Conservation (phyloP, 202 grass and related monocot species). For the Zoysia matrella region DNA sequence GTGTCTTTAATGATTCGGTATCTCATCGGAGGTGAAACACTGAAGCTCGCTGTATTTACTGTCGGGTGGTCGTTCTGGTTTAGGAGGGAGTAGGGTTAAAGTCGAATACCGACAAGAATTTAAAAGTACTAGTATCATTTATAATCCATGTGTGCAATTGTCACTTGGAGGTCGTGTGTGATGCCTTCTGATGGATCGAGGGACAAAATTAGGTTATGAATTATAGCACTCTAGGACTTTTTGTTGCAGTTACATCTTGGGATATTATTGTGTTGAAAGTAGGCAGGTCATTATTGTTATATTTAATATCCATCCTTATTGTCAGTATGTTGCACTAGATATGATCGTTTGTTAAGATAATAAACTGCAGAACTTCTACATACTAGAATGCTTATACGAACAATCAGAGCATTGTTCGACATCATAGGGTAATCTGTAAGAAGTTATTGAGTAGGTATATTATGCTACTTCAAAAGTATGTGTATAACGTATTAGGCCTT, state of each 20-base stretch:
- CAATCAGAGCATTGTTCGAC: neutral
- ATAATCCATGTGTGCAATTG: conserved; percentile 13
- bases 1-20: neutral
- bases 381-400: conserved; percentile 20
- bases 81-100: conserved; percentile 23
- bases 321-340: neutral
- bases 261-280: neutral
- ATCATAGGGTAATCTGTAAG: neutral
- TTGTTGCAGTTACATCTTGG: neutral
- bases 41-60: neutral
- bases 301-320: conserved; percentile 15
- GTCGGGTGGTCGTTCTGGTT: neutral
- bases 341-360: conserved; percentile 10
- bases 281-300: conserved; percentile 15
- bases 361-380: neutral
- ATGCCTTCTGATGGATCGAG: conserved; percentile 13
- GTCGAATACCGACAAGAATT: neutral
- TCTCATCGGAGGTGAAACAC: conserved; percentile 4
- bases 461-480: neutral
- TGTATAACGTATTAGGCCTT: neutral
- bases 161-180: conserved; percentile 31
- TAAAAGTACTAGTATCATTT: neutral
- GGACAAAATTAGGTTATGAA: conserved; percentile 12
- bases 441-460: conserved; percentile 1
- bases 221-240: neutral